Percentiles rank a stretch among this genome's conserved stretches.
phyloP scores from a whole-genome alignment of 495 filamentous ascomycete species.

The Podospora pseudopauciseta region DNA sequence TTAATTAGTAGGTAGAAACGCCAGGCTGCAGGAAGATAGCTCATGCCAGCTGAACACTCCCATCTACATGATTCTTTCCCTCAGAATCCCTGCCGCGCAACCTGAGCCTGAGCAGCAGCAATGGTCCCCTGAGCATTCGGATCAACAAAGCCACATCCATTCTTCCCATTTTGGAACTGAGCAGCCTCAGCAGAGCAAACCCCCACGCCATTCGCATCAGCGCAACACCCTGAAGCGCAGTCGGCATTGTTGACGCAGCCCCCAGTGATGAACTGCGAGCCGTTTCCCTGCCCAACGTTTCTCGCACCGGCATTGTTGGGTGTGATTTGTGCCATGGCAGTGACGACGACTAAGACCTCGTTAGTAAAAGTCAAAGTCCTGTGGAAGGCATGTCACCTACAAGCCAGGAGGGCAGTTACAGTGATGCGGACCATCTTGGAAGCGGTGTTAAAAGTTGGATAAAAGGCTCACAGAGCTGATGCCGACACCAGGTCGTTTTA shows the following conservation, averaged over 20 bases:
- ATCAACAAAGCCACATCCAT: constrained; percentile 43
- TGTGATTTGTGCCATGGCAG: constrained; percentile 33
- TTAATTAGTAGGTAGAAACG: too few relatives aligned
- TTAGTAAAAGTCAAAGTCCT: neutral
- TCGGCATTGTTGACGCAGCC: constrained; percentile 47
- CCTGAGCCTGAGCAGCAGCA: constrained; percentile 41
- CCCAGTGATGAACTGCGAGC: constrained; percentile 49
- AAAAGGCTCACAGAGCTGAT: constrained; percentile 5
- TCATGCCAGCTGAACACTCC: neutral
- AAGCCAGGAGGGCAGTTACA: constrained; percentile 29
- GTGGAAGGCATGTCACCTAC: constrained; percentile 24
- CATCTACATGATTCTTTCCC: neutral
- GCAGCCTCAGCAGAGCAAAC: constrained; percentile 45
- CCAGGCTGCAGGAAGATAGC: neutral
- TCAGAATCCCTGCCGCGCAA: constrained; percentile 42
- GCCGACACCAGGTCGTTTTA: constrained; percentile 25
- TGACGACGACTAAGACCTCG: constrained; percentile 27
- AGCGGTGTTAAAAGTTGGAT: constrained; percentile 9
- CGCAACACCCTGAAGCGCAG: constrained; percentile 44
- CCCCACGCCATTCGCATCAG: constrained; percentile 34
- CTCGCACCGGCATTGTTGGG: constrained; percentile 42
- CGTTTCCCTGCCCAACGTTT: constrained; percentile 51
- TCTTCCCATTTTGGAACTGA: constrained; percentile 40
- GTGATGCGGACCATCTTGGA: constrained; percentile 42
- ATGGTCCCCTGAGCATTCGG: constrained; percentile 40